Evolutionary conservation across 2,329 filamentous ascomycete species (phyloP).

Genomic region (Talaromyces albobiverticillius): DNA sequence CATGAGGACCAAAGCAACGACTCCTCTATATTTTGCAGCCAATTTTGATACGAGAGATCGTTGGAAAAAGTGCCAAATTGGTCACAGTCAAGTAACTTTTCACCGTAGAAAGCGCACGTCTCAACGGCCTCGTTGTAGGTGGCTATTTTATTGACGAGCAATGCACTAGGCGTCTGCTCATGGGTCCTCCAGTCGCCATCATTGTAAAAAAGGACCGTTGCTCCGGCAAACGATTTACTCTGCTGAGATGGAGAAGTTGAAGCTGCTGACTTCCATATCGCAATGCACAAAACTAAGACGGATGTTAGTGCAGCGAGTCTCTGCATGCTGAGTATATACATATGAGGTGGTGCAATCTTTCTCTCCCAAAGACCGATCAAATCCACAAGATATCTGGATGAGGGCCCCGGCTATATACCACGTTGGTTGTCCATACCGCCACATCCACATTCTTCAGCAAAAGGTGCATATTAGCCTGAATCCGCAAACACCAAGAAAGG

Average conservation of each 20-base stretch:
- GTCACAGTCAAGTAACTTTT: constrained; percentile 10
- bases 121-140: constrained; percentile 7
- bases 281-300: constrained; percentile 4
- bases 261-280: background rate
- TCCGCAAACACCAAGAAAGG: background rate
- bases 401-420: background rate
- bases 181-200: constrained; percentile 11
- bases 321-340: background rate
- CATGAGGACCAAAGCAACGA: constrained; percentile 12
- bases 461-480: background rate
- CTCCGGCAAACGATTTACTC: background rate
- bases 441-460: too few species aligned
- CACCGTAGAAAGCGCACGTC: constrained; percentile 9
- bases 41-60: constrained; percentile 8
- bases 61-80: background rate
- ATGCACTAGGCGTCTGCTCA: constrained; percentile 5
- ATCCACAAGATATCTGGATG: too few species aligned
- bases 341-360: too few species aligned
- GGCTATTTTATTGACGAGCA: constrained; percentile 5
- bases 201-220: constrained; percentile 13
- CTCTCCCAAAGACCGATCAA: too few species aligned
- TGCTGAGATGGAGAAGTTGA: too few species aligned
- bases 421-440: background rate
- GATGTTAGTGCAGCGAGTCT: background rate
- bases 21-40: background rate